Conservation (phyloP, 2,329 filamentous ascomycete genomes). For the Chalara sp. region DNA sequence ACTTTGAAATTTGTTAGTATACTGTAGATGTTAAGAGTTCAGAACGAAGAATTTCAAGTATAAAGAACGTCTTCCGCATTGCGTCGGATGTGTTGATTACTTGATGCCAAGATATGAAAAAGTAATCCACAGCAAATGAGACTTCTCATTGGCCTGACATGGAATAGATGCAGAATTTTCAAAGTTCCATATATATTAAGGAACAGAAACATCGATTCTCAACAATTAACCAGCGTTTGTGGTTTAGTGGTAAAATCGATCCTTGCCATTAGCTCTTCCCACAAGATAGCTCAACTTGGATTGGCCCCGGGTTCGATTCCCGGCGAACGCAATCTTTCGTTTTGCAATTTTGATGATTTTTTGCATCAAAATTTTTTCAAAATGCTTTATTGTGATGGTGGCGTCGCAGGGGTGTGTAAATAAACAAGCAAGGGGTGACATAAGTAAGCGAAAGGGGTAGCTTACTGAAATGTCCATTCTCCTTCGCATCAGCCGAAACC, state of each 20-base stretch:
- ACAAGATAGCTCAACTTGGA: constrained; percentile 11
- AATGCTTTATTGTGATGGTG: not conserved
- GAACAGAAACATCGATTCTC: not conserved
- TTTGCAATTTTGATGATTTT: constrained; percentile 2
- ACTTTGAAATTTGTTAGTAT: constrained; percentile 32
- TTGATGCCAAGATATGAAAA: too few species aligned
- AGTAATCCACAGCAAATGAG: too few species aligned
- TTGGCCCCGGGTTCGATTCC: constrained; percentile 27
- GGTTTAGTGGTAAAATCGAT: constrained; percentile 8
- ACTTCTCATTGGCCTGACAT: too few species aligned
- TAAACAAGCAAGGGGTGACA: not conserved
- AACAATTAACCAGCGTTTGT: not conserved
- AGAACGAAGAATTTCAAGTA: not conserved
- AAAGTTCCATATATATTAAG: too few species aligned
- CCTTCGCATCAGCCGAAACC: constrained; percentile 58
- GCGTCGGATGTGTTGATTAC: too few species aligned
- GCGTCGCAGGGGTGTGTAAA: too few species aligned
- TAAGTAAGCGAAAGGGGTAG: not conserved
- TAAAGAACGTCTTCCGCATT: too few species aligned
- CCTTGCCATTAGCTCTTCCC: constrained; percentile 4
- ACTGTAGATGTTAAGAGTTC: not conserved
- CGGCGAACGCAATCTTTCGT: constrained; percentile 18
- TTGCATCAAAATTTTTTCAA: not conserved
- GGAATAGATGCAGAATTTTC: too few species aligned
- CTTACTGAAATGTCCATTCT: constrained; percentile 37